Evolutionary conservation across 2,329 filamentous ascomycete genomes (phyloP).

Genomic region (Incumbomyces lentus): DNA sequence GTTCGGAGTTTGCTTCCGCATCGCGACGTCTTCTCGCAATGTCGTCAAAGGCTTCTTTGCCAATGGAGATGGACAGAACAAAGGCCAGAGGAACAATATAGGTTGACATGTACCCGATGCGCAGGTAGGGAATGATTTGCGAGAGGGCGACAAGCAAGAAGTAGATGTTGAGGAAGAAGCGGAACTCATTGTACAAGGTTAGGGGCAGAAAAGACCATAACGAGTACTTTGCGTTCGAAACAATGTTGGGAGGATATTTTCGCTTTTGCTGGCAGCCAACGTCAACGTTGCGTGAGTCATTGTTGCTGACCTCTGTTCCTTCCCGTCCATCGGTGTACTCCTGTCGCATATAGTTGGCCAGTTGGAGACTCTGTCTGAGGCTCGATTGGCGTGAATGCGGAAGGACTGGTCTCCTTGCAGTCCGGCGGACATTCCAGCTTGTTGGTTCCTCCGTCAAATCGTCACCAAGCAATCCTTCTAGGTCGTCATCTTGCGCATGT

Average conservation of each 20-base stretch:
- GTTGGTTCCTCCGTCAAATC: constrained; percentile 44
- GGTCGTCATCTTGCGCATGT: constrained; percentile 52
- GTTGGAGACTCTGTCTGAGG: constrained; percentile 44
- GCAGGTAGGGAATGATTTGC: constrained; percentile 76
- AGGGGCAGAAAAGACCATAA: constrained; percentile 86
- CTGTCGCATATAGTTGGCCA: constrained; percentile 20
- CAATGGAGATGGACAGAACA: constrained; percentile 82
- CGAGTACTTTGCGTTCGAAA: constrained; percentile 97
- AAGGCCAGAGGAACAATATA: constrained; percentile 89
- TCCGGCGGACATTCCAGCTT: constrained; percentile 26
- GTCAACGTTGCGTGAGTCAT: constrained; percentile 59
- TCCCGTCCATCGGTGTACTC: constrained; percentile 25
- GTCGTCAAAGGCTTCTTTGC: constrained; percentile 93
- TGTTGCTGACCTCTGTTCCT: constrained; percentile 24
- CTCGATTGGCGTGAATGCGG: constrained; percentile 39
- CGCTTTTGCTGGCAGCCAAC: constrained; percentile 63
- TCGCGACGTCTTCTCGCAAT: constrained; percentile 77
- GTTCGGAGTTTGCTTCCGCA: constrained; percentile 86
- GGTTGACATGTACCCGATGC: constrained; percentile 89
- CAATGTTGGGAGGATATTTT: constrained; percentile 76
- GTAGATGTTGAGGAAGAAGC: constrained; percentile 99
- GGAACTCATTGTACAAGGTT: constrained; percentile 97
- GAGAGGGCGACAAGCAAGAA: constrained; percentile 91
- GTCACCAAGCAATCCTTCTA: constrained; percentile 50
- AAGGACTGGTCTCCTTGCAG: constrained; percentile 5